Conservation (phyloP, 2,329 filamentous ascomycete species). For the Helicocarpus griseus region DNA sequence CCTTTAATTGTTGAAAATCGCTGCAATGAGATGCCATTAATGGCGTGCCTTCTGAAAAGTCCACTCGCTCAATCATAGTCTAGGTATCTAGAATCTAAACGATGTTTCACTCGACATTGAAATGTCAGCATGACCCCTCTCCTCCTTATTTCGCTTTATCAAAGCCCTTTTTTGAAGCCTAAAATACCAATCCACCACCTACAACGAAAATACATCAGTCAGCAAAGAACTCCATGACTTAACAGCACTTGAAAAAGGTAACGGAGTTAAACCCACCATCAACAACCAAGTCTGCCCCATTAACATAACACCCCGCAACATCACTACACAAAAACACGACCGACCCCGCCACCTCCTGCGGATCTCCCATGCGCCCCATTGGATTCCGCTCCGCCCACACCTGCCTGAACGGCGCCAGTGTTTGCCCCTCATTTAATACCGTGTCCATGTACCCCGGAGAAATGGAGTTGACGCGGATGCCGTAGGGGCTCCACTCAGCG, state of each 20-base stretch:
- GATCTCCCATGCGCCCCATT: conserved; percentile 54
- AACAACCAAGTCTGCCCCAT: conserved; percentile 55
- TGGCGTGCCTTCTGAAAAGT: too few species aligned
- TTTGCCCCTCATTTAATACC: conserved; percentile 57
- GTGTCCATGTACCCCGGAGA: conserved; percentile 72
- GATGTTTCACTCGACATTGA: too few species aligned
- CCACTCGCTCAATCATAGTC: too few species aligned
- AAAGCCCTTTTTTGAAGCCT: neutral
- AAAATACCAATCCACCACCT: conserved; percentile 4
- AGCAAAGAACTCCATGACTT: neutral
- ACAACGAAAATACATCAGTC: neutral
- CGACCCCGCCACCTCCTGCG: conserved; percentile 53
- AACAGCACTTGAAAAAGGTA: neutral
- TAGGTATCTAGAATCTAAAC: too few species aligned
- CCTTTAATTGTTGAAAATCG: too few species aligned
- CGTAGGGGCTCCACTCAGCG: conserved; percentile 62
- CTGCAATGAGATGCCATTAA: too few species aligned
- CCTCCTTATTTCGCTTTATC: too few species aligned
- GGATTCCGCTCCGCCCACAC: conserved; percentile 54
- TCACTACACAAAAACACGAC: conserved; percentile 52
- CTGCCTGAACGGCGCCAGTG: conserved; percentile 43
- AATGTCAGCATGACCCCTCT: too few species aligned
- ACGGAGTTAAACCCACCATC: conserved; percentile 41
- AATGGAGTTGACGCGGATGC: conserved; percentile 61
- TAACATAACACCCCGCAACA: conserved; percentile 56